These are phyloP conservation scores for Coprinopsis sp. DNA, from an alignment of 768 basidiomycete species.

Conservation along the genomic window DNA sequence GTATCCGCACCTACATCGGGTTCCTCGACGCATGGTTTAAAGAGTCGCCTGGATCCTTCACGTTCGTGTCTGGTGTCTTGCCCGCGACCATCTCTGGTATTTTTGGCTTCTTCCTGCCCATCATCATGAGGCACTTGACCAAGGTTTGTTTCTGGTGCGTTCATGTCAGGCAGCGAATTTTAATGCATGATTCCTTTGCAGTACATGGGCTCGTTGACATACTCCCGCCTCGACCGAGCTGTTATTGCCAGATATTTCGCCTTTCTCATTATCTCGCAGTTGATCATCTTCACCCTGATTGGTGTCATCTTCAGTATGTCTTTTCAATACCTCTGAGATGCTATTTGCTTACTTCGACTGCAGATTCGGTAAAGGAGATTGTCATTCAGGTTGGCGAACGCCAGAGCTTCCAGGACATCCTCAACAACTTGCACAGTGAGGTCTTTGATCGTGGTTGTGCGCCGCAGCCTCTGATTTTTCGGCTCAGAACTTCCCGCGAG, in stretches of 20 bases:
- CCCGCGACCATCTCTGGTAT: slow-evolving; percentile 85
- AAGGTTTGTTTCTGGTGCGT: slow-evolving; percentile 34
- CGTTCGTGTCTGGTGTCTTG: slow-evolving; percentile 86
- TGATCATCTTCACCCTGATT: slow-evolving; percentile 91
- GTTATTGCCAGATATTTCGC: slow-evolving; percentile 91
- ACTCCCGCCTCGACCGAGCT: slow-evolving; percentile 81
- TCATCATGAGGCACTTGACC: slow-evolving; percentile 87
- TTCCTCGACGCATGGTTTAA: slow-evolving; percentile 74
- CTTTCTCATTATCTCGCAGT: slow-evolving; percentile 90
- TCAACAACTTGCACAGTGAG: slow-evolving; percentile 43
- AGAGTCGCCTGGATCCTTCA: slow-evolving; percentile 63
- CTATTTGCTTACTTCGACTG: background rate
- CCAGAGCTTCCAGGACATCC: slow-evolving; percentile 43
- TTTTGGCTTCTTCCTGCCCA: slow-evolving; percentile 88
- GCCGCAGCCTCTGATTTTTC: background rate
- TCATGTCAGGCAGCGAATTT: slow-evolving; percentile 44
- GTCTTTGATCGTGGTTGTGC: slow-evolving; percentile 4
- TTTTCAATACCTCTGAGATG: background rate
- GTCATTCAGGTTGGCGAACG: slow-evolving; percentile 37
- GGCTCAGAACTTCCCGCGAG: slow-evolving; percentile 55
- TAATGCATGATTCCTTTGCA: slow-evolving; percentile 56
- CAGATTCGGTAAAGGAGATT: slow-evolving; percentile 42
- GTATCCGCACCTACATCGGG: slow-evolving; percentile 60
- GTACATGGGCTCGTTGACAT: slow-evolving; percentile 59
- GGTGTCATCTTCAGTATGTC: slow-evolving; percentile 83